These are phyloP conservation scores for Cladobotryum protrusum DNA, from an alignment of 2,329 filamentous ascomycete species.

Conservation along the genomic window DNA sequence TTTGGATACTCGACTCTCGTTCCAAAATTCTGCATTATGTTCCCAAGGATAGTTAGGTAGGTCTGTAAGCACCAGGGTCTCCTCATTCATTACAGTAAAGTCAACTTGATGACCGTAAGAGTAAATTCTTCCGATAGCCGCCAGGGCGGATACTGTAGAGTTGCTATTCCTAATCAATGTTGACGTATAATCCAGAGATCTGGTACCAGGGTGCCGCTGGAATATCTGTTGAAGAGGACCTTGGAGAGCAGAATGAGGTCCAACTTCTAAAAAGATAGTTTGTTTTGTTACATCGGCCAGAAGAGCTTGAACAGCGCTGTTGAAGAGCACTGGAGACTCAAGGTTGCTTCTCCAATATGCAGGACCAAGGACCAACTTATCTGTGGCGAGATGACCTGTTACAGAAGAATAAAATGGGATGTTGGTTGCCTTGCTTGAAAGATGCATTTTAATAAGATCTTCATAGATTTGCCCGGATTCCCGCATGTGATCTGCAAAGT, in stretches of 20 bases:
- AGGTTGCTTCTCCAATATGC: constrained; percentile 14
- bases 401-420: constrained; percentile 10
- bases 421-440: neutral
- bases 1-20: constrained; percentile 17
- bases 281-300: constrained; percentile 6
- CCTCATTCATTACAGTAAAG: constrained; percentile 2
- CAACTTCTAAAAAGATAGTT: constrained; percentile 19
- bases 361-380: neutral
- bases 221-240: constrained; percentile 21
- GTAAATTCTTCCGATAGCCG: constrained; percentile 14
- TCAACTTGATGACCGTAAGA: constrained; percentile 10
- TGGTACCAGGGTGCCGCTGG: constrained; percentile 3
- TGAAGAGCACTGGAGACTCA: constrained; percentile 12
- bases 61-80: constrained; percentile 28
- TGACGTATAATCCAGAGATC: constrained; percentile 15
- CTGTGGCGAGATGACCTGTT: neutral
- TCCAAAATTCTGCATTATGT: constrained; percentile 15
- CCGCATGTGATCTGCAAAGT: constrained; percentile 33
- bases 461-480: constrained; percentile 7
- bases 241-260: constrained; percentile 20
- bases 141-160: constrained; percentile 10
- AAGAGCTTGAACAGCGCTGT: constrained; percentile 8
- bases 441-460: neutral
- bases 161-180: constrained; percentile 13
- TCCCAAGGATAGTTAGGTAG: constrained; percentile 23